Evolutionary conservation across 345 rosid species (phyloP).

Genomic region (Rhodomyrtus tomentosa): DNA sequence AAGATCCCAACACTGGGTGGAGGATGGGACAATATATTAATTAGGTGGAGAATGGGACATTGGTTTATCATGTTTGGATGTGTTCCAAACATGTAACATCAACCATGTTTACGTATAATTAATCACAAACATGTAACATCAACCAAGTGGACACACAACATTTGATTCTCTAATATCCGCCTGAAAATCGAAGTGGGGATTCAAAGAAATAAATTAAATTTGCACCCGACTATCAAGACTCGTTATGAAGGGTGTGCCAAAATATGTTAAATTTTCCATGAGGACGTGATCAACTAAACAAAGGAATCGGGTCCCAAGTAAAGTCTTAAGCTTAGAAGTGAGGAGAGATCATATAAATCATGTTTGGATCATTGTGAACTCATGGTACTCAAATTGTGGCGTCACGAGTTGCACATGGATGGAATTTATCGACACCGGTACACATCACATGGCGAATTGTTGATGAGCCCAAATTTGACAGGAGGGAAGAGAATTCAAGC

Average conservation of each 20-base stretch:
- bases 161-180: background rate
- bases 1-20: background rate
- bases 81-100: background rate
- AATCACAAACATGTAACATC: background rate
- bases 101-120: background rate
- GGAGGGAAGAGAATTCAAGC: background rate
- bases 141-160: background rate
- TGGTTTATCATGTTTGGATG: background rate
- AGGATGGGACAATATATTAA: background rate
- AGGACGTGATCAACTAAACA: background rate
- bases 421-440: fast-evolving
- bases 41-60: background rate
- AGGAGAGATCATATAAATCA: background rate
- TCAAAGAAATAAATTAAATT: background rate
- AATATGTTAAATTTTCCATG: background rate
- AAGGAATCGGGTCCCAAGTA: fast-evolving
- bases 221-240: background rate
- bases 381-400: background rate
- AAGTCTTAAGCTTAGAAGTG: background rate
- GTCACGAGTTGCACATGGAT: background rate
- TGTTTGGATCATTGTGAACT: background rate
- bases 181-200: background rate
- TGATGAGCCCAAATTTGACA: fast-evolving
- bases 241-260: background rate
- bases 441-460: background rate